phyloP scores from a whole-genome alignment of 192 early-diverging fungal genomes.

The Gonapodya prolifera region DNA sequence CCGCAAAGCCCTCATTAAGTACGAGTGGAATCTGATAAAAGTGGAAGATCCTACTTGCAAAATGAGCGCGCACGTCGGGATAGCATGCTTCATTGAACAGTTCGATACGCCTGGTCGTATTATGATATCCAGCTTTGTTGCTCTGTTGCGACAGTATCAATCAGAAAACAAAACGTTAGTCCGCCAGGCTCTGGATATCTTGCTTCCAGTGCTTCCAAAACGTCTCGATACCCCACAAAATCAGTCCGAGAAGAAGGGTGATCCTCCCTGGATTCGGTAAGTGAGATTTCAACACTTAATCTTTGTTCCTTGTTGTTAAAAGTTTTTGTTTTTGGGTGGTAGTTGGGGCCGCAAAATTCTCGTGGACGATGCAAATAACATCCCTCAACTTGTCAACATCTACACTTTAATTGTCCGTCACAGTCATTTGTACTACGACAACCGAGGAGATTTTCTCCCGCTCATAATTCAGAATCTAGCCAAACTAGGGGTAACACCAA shows the following conservation, averaged over 20 bases:
- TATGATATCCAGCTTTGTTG: conserved; percentile 74
- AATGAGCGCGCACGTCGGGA: conserved; percentile 86
- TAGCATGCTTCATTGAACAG: conserved; percentile 82
- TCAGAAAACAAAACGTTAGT: conserved; percentile 76
- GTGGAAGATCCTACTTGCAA: conserved; percentile 89
- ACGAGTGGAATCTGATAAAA: conserved; percentile 77
- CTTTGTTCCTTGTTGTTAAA: conserved; percentile 9
- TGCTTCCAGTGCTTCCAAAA: conserved; percentile 81
- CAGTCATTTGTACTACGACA: conserved; percentile 78
- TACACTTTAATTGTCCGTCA: conserved; percentile 87
- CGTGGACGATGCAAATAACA: conserved; percentile 84
- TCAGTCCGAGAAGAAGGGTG: neutral
- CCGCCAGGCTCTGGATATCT: conserved; percentile 84
- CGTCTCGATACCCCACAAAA: conserved; percentile 38
- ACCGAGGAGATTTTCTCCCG: conserved; percentile 76
- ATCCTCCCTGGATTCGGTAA: neutral
- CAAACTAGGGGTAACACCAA: conserved; percentile 75
- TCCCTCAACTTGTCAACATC: conserved; percentile 76
- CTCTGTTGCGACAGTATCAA: conserved; percentile 79
- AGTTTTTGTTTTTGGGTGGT: conserved; percentile 64
- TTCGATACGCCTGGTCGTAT: conserved; percentile 84
- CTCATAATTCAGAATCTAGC: conserved; percentile 77
- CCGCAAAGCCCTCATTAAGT: conserved; percentile 81
- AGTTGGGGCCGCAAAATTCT: conserved; percentile 77
- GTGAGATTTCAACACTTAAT: neutral